Conservation (phyloP, 1,284 basidiomycete genomes). For the Leccinum insigne region DNA sequence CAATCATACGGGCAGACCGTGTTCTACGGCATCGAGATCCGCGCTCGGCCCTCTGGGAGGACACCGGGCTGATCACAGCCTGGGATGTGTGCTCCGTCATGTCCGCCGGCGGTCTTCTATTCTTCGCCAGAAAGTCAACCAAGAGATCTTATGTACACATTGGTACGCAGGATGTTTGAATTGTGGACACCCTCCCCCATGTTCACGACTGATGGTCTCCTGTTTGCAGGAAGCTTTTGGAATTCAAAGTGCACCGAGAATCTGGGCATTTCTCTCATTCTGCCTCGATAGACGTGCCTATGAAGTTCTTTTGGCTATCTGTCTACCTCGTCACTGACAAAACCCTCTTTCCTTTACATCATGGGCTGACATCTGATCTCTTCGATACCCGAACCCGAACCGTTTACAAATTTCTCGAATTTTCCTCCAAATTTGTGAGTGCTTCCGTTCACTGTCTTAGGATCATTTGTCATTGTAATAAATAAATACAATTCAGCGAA, state of each 20-base stretch:
- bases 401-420: constrained; percentile 9
- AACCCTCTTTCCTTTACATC: constrained; percentile 1
- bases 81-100: constrained; percentile 11
- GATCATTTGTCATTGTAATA: neutral
- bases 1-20: constrained; percentile 8
- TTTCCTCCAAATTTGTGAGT: constrained; percentile 3
- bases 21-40: constrained; percentile 6
- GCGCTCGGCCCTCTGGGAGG: constrained; percentile 6
- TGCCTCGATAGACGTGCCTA: constrained; percentile 1
- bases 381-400: constrained; percentile 12
- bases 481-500: neutral
- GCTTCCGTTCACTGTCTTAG: too few relatives aligned
- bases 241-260: neutral
- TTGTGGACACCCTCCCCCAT: neutral
- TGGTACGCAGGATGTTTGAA: neutral
- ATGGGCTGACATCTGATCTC: neutral
- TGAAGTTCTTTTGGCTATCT: neutral
- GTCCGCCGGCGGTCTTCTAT: constrained; percentile 1
- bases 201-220: neutral
- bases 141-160: neutral
- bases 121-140: constrained; percentile 1
- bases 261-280: neutral
- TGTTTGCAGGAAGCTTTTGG: constrained; percentile 2
- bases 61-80: constrained; percentile 1
- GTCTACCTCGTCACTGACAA: neutral